phyloP scores from a whole-genome alignment of 441 rosid species.

The Aquilaria agallochum region DNA sequence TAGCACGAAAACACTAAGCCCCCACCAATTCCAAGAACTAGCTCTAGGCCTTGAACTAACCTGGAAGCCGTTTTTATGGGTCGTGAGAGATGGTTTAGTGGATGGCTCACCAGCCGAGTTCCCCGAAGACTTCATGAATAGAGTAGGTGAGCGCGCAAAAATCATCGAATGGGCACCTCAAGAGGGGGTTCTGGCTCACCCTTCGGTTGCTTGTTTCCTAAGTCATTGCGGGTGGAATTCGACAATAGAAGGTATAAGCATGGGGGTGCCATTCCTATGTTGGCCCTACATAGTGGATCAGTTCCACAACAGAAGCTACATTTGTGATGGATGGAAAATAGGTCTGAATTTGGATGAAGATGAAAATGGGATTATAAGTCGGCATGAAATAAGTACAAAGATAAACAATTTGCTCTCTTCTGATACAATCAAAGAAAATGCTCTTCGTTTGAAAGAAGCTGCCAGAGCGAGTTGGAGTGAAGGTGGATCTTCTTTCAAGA shows the following conservation, averaged over 20 bases:
- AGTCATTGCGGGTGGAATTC: slow-evolving; percentile 62
- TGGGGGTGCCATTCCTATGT: slow-evolving; percentile 42
- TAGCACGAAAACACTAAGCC: slow-evolving; percentile 17
- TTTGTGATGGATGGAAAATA: slow-evolving; percentile 29
- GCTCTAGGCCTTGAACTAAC: slow-evolving; percentile 30
- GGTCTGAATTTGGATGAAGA: slow-evolving; percentile 14
- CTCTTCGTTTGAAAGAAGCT: slow-evolving; percentile 20
- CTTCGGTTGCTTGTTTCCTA: slow-evolving; percentile 40
- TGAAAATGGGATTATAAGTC: slow-evolving; percentile 19
- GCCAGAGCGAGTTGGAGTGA: slow-evolving; percentile 16
- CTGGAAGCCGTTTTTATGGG: slow-evolving; percentile 31
- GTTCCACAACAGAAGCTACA: slow-evolving; percentile 18
- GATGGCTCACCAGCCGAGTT: not conserved
- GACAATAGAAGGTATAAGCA: slow-evolving; percentile 36
- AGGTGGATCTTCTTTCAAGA: slow-evolving; percentile 31
- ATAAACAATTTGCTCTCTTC: slow-evolving; percentile 8
- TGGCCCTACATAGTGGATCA: slow-evolving; percentile 37
- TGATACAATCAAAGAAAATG: slow-evolving; percentile 17
- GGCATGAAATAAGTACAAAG: slow-evolving; percentile 21
- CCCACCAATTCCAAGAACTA: slow-evolving; percentile 27
- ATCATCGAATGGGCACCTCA: slow-evolving; percentile 49
- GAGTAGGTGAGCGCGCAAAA: slow-evolving; percentile 21
- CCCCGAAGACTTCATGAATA: slow-evolving; percentile 20
- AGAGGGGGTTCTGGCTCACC: slow-evolving; percentile 39
- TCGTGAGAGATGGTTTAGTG: slow-evolving; percentile 14